phyloP scores from a whole-genome alignment of 352 stramenopile genomes.

The Pythium dissimile region DNA sequence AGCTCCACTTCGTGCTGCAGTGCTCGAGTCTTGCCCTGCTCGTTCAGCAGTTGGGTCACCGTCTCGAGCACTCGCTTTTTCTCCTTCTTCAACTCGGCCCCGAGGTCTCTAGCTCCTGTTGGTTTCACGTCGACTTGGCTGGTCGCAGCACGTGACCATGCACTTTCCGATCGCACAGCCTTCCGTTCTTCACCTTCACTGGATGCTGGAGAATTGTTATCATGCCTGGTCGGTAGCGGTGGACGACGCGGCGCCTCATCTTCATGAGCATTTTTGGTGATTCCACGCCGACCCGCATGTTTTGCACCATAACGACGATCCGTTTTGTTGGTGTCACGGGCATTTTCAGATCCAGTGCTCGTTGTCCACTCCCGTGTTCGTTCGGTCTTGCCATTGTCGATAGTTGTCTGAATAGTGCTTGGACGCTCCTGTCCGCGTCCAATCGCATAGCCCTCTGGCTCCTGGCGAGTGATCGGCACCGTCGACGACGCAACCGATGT shows the following conservation, averaged over 20 bases:
- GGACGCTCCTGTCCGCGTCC: background rate
- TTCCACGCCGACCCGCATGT: no score
- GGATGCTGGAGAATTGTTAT: no score
- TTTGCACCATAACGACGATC: no score
- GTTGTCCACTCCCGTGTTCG: background rate
- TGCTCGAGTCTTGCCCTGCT: conserved; percentile 62
- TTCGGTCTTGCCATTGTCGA: background rate
- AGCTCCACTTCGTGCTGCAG: conserved; percentile 39
- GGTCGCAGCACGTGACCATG: background rate
- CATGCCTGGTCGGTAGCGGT: no score
- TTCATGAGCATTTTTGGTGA: no score
- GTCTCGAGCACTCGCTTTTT: conserved; percentile 69
- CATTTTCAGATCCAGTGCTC: background rate
- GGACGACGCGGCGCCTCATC: no score
- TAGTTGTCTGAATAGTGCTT: background rate
- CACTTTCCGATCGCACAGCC: background rate
- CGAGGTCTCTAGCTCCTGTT: conserved; percentile 19
- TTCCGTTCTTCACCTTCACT: no score
- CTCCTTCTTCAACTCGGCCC: conserved; percentile 56
- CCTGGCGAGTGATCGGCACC: conserved; percentile 11
- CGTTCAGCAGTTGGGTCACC: conserved; percentile 61
- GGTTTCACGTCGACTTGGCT: conserved; percentile 1
- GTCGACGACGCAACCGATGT: conserved; percentile 4
- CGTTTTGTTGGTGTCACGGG: background rate
- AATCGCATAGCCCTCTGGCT: background rate